These are phyloP conservation scores for Globisporangium uncinulatum DNA, from an alignment of 352 stramenopile genomes.

Conservation along the genomic window DNA sequence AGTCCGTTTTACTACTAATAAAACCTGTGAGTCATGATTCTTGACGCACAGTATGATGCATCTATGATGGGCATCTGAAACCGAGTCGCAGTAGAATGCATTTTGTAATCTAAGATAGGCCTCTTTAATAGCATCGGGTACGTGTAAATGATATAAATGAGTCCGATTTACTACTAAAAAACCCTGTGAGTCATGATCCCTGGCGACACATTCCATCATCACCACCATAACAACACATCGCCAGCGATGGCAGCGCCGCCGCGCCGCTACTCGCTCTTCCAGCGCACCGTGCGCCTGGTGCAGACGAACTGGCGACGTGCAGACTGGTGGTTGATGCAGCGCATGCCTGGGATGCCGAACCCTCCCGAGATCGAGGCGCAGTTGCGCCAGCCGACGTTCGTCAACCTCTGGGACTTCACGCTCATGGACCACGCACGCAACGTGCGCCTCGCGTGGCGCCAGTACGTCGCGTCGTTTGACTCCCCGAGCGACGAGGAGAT, in stretches of 20 bases:
- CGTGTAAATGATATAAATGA: too few relatives aligned
- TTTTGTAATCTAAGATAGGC: too few relatives aligned
- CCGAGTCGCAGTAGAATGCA: too few relatives aligned
- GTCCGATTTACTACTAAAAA: too few relatives aligned
- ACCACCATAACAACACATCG: too few relatives aligned
- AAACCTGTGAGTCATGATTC: too few relatives aligned
- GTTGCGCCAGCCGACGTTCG: conserved; percentile 41
- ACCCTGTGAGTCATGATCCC: too few relatives aligned
- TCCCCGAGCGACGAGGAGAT: conserved; percentile 48
- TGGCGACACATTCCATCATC: too few relatives aligned
- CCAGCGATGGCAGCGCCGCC: conserved; percentile 1
- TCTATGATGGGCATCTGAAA: too few relatives aligned
- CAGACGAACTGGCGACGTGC: conserved; percentile 55
- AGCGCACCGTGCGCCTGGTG: conserved; percentile 57
- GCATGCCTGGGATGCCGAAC: conserved; percentile 66
- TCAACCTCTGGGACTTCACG: conserved; percentile 79
- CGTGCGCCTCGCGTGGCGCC: conserved; percentile 55
- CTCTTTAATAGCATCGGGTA: too few relatives aligned
- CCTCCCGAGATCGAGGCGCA: conserved; percentile 48
- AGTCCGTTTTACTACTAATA: too few relatives aligned
- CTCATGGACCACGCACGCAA: conserved; percentile 59
- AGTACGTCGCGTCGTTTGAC: conserved; percentile 66
- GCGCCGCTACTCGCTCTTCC: conserved; percentile 66
- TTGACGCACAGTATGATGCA: too few relatives aligned
- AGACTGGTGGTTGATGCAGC: conserved; percentile 45